Evolutionary conservation across 1,284 basidiomycete species (phyloP).

Genomic region (Irpex sp.): DNA sequence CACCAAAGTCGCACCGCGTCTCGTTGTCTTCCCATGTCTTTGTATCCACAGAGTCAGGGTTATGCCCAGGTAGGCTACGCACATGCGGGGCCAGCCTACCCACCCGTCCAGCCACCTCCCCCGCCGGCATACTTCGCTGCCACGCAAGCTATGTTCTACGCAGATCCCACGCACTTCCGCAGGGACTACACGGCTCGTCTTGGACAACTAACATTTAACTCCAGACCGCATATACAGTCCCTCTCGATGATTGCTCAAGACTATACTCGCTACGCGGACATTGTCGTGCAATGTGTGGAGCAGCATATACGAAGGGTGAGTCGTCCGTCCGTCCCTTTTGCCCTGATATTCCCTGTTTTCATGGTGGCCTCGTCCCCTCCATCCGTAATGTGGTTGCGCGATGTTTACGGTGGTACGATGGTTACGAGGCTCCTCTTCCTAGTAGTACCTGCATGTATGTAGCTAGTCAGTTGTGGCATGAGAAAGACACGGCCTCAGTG

Average conservation of each 20-base stretch:
- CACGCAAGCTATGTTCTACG: conserved; percentile 35
- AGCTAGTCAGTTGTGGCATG: conserved; percentile 20
- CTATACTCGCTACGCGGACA: conserved; percentile 71
- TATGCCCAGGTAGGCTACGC: conserved; percentile 30
- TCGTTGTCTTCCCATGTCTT: conserved; percentile 32
- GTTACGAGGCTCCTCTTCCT: background rate
- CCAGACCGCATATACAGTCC: conserved; percentile 91
- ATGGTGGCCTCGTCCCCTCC: background rate
- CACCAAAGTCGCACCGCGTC: conserved; percentile 9
- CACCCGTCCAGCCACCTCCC: conserved; percentile 28
- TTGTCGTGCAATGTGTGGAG: conserved; percentile 86
- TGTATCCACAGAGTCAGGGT: conserved; percentile 40
- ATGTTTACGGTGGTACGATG: background rate
- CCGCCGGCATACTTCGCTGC: conserved; percentile 23
- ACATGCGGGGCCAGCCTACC: conserved; percentile 22
- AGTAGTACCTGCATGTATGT: conserved; percentile 17
- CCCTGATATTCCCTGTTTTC: background rate
- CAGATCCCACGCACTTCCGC: conserved; percentile 76
- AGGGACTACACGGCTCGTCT: conserved; percentile 77
- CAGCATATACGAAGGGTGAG: conserved; percentile 86
- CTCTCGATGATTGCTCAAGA: conserved; percentile 95
- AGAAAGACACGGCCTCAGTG: conserved; percentile 21
- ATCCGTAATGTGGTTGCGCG: background rate
- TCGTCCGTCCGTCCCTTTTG: conserved; percentile 21
- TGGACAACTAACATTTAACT: conserved; percentile 88